Evolutionary conservation across 192 early-diverging fungal species (phyloP).

Genomic region (Fimicolochytrium jonesii): DNA sequence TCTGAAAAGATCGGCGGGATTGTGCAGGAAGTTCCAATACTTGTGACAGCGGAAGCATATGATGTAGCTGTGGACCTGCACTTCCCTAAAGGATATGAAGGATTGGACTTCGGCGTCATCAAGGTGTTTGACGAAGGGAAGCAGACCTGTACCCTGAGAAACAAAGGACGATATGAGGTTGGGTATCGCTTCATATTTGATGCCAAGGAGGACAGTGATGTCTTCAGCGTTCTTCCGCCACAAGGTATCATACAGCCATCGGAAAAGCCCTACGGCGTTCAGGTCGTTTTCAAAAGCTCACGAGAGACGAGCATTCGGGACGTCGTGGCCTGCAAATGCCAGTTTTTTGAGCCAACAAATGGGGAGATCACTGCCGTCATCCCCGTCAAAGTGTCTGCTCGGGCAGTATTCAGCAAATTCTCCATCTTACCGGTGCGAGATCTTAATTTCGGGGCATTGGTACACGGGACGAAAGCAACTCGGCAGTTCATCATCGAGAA

Average conservation of each 20-base stretch:
- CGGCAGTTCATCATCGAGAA: constrained; percentile 58
- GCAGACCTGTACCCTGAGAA: constrained; percentile 33
- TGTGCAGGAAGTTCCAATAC: constrained; percentile 52
- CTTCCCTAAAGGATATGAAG: constrained; percentile 60
- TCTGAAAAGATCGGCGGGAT: constrained; percentile 49
- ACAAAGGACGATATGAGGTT: constrained; percentile 62
- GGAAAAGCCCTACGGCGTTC: constrained; percentile 57
- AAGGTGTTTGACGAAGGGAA: constrained; percentile 42
- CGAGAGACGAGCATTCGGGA: constrained; percentile 43
- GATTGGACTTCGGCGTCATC: constrained; percentile 57
- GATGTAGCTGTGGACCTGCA: constrained; percentile 61
- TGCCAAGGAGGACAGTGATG: constrained; percentile 41
- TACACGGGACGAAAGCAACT: constrained; percentile 53
- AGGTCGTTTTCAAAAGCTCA: constrained; percentile 48
- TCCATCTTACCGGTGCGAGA: constrained; percentile 50
- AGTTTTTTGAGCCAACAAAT: constrained; percentile 57
- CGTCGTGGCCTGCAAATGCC: constrained; percentile 43
- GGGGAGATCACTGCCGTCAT: constrained; percentile 52
- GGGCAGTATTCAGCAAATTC: constrained; percentile 57
- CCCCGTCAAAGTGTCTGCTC: constrained; percentile 48
- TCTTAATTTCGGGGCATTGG: constrained; percentile 58
- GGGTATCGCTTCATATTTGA: constrained; percentile 57
- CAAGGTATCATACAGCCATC: constrained; percentile 57
- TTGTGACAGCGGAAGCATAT: constrained; percentile 60
- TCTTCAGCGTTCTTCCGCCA: constrained; percentile 46